Conservation (phyloP, 331 rosid species). For the Quercus lobata region DNA sequence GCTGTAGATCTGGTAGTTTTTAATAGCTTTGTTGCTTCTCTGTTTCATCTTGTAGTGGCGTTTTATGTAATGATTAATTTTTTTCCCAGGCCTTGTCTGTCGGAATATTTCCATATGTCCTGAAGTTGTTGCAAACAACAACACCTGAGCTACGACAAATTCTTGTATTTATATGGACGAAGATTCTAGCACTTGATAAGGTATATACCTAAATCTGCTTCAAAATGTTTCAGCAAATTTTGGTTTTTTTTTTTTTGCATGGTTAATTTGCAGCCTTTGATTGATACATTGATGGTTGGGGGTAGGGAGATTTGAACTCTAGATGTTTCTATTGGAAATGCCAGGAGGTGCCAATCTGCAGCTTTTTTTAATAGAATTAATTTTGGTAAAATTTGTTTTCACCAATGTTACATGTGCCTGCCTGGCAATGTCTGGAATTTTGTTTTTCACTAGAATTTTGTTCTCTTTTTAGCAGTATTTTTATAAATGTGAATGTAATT, state of each 20-base stretch:
- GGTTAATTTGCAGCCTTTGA: not conserved
- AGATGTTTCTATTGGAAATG: too few species aligned
- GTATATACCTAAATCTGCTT: constrained; percentile 44
- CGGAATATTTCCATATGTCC: constrained; percentile 96
- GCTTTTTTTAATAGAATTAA: not conserved
- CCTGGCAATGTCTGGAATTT: not conserved
- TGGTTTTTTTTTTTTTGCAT: not conserved
- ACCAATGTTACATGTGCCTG: not conserved
- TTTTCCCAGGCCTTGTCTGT: constrained; percentile 79
- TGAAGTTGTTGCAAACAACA: constrained; percentile 90
- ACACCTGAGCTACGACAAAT: constrained; percentile 93
- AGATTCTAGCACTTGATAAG: constrained; percentile 98
- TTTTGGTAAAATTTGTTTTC: not conserved
- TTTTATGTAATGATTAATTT: constrained; percentile 10
- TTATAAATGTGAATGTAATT: too few species aligned
- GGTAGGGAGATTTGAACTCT: too few species aligned
- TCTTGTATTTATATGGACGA: constrained; percentile 98
- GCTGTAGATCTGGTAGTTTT: constrained; percentile 90
- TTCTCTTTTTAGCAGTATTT: not conserved
- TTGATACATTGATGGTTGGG: too few species aligned
- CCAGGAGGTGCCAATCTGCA: not conserved
- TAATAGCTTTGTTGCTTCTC: not conserved
- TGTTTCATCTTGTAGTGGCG: not conserved
- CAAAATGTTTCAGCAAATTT: constrained; percentile 4
- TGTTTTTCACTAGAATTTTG: not conserved